These are phyloP conservation scores for Carex littledalei DNA, from an alignment of 176 grass and related monocot genomes.

Conservation along the genomic window DNA sequence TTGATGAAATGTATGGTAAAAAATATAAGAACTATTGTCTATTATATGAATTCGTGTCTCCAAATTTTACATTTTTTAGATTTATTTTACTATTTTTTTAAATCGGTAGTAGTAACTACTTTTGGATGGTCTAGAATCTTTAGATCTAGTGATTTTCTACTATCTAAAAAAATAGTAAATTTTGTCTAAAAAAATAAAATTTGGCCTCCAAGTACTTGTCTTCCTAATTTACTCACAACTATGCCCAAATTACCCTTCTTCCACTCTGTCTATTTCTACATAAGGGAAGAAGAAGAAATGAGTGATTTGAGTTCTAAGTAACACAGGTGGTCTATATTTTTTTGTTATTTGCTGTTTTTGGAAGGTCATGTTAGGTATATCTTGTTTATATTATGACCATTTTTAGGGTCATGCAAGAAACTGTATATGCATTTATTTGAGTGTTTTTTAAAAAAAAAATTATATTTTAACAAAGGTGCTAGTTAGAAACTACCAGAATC, in stretches of 20 bases:
- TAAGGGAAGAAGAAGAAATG: background rate
- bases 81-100: too few species aligned
- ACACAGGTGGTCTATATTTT: background rate
- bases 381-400: background rate
- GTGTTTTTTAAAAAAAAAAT: background rate
- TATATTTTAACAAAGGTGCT: background rate
- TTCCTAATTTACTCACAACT: background rate
- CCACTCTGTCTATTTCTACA: background rate
- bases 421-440: background rate
- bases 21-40: background rate
- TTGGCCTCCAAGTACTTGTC: background rate
- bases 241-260: background rate
- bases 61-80: too few species aligned
- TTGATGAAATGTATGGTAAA: background rate
- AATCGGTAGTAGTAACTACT: too few species aligned
- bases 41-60: background rate
- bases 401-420: background rate
- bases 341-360: background rate
- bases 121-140: too few species aligned
- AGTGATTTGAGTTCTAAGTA: background rate
- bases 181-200: too few species aligned
- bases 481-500: background rate
- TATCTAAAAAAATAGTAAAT: too few species aligned
- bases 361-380: background rate
- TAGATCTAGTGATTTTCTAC: too few species aligned